These are phyloP conservation scores for Ceratopteris richardii DNA, from an alignment of 75 land plant species.

Conservation along the genomic window DNA sequence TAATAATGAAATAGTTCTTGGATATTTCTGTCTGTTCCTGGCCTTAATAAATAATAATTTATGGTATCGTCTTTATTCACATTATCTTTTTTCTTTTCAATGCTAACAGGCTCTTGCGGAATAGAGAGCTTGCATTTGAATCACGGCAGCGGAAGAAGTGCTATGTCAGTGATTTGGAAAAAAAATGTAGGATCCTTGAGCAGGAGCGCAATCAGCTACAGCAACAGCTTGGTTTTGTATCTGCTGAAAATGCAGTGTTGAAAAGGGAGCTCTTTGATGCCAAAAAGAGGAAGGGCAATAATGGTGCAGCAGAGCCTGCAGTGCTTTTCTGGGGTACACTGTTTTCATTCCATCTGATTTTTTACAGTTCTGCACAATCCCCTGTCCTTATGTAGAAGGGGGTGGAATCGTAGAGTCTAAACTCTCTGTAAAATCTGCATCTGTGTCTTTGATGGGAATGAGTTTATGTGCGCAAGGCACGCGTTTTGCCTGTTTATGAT, in stretches of 20 bases:
- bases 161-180: conserved; percentile 28
- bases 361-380: no score
- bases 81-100: not conserved
- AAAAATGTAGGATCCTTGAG: conserved; percentile 27
- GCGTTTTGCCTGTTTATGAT: no score
- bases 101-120: conserved; percentile 25
- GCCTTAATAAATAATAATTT: not conserved
- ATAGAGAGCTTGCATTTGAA: conserved; percentile 31
- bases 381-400: no score
- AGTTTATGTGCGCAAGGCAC: no score
- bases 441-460: no score
- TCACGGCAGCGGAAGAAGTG: conserved; percentile 36
- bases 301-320: conserved; percentile 50
- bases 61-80: not conserved
- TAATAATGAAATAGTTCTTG: no score
- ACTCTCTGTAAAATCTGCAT: no score
- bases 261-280: conserved; percentile 25
- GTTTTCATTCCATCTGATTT: no score
- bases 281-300: conserved; percentile 21
- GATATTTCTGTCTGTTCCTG: not conserved
- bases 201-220: conserved; percentile 24
- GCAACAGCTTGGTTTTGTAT: conserved; percentile 14
- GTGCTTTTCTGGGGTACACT: conserved; percentile 35
- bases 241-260: conserved; percentile 26
- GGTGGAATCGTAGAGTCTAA: no score